Evolutionary conservation across 805 yeast species (phyloP), one percentile per base, ranked within the genome.

Genomic region (Wickerhamomyces chambardii): DNA sequence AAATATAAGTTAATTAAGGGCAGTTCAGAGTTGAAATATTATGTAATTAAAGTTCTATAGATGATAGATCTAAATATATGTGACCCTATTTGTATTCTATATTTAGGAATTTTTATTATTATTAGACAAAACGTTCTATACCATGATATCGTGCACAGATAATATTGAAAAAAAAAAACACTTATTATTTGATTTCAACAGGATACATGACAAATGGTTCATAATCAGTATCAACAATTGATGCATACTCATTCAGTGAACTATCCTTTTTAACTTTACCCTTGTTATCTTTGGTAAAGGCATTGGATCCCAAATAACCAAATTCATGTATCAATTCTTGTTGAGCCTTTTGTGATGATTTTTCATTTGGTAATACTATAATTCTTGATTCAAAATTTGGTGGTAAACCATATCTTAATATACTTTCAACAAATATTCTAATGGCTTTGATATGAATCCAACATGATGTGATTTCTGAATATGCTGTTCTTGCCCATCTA

Each of bases 381-480:
- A 69, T 49, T 29, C 63, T 66, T 12, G 73, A 64, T 53, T 75
- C 73, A 58, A 90, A 92, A 49, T 81, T 82, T 22, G 97, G 97
- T 26, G 98, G 99, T 44, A 92, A 72, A 1, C 99, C 99, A 58
- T 92, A 92, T 61, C 99, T 79, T 56, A 92, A 70, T 14, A 92
- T 95, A 34, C 87, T 74, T 63, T 92, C 99, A 28, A 90, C 95
- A 59, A 83, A 92, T 15, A 84, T 71, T 47, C 97, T 78, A 36
- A 92, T 69, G 4, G 84, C 76, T 61, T 87, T 87, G 47, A 92
- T 73, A 59, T 92, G 98, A 53, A 84, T 69, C 96, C 96, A 87
- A 44, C 82, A 76, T 46, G 84, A 69, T 42, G 84, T 67, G 34
- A 89, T 76, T 51, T 92, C 97, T 17, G 83, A 70, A 56, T 82